Conservation (phyloP, 768 basidiomycete genomes). For the Boletus tomentosulus region DNA sequence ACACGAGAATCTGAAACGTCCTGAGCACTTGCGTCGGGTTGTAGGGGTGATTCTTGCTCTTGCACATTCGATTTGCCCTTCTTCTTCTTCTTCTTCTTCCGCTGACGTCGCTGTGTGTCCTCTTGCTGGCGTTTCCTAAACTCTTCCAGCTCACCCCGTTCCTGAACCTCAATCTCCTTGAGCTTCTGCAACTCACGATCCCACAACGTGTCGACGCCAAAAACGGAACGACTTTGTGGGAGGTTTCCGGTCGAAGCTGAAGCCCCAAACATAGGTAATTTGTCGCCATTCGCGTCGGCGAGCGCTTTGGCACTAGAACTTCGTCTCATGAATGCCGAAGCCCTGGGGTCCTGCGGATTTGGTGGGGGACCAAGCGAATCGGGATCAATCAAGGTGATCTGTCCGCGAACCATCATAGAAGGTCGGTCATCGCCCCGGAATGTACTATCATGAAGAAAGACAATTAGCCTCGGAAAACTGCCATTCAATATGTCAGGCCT, state of each 20-base stretch:
- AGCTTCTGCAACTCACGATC: slow-evolving; percentile 83
- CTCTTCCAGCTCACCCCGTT: slow-evolving; percentile 55
- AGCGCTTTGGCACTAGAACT: slow-evolving; percentile 64
- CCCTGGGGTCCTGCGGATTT: slow-evolving; percentile 40
- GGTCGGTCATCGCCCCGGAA: slow-evolving; percentile 87
- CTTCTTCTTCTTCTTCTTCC: slow-evolving; percentile 32
- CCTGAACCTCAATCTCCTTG: slow-evolving; percentile 67
- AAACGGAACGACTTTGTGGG: slow-evolving; percentile 68
- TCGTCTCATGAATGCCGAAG: slow-evolving; percentile 40
- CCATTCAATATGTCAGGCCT: slow-evolving; percentile 19
- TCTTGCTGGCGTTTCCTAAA: slow-evolving; percentile 43
- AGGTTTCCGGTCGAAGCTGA: slow-evolving; percentile 32
- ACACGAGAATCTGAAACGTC: slow-evolving; percentile 16
- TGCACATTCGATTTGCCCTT: slow-evolving; percentile 45
- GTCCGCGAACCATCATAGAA: slow-evolving; percentile 84
- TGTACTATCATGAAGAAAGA: slow-evolving; percentile 46
- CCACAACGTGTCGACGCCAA: slow-evolving; percentile 93
- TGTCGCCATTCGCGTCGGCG: slow-evolving; percentile 52
- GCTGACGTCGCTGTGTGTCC: slow-evolving; percentile 36
- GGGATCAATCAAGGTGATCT: slow-evolving; percentile 70
- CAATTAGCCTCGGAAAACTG: slow-evolving; percentile 3
- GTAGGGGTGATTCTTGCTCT: slow-evolving; percentile 33
- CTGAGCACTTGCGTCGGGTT: slow-evolving; percentile 34
- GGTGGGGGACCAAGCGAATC: slow-evolving; percentile 51
- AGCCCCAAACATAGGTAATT: slow-evolving; percentile 27